Conservation (phyloP, 2,329 filamentous ascomycete species). For the Capronia americana region DNA sequence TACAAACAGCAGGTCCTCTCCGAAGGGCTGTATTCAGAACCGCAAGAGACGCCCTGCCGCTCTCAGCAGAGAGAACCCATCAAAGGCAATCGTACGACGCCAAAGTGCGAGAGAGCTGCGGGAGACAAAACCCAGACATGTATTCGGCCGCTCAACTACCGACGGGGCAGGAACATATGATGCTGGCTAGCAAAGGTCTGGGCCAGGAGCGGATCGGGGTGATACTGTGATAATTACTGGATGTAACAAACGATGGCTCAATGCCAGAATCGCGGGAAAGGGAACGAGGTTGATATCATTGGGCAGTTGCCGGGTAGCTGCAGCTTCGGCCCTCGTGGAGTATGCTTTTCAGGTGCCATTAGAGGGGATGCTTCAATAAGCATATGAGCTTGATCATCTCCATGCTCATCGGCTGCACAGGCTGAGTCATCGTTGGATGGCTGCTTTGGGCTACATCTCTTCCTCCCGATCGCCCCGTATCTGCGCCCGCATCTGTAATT, state of each 20-base stretch:
- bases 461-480: background rate
- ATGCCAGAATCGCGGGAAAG: no score
- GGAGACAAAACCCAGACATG: background rate
- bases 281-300: background rate
- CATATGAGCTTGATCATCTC: constrained; percentile 22
- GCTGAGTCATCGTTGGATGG: constrained; percentile 30
- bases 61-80: background rate
- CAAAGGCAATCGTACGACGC: background rate
- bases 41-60: background rate
- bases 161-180: background rate
- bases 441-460: constrained; percentile 16
- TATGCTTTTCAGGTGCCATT: background rate
- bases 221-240: background rate
- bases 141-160: background rate
- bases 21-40: background rate
- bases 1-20: no score
- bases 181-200: background rate
- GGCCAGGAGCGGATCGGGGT: background rate
- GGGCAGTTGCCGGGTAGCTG: background rate
- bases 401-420: constrained; percentile 14
- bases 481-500: constrained; percentile 3
- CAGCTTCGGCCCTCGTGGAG: background rate
- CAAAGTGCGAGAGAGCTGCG: background rate
- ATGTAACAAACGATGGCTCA: background rate
- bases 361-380: constrained; percentile 17